Base-by-base conservation (phyloP, 140 eudicot species). In the Senecio squalidus region DNA sequence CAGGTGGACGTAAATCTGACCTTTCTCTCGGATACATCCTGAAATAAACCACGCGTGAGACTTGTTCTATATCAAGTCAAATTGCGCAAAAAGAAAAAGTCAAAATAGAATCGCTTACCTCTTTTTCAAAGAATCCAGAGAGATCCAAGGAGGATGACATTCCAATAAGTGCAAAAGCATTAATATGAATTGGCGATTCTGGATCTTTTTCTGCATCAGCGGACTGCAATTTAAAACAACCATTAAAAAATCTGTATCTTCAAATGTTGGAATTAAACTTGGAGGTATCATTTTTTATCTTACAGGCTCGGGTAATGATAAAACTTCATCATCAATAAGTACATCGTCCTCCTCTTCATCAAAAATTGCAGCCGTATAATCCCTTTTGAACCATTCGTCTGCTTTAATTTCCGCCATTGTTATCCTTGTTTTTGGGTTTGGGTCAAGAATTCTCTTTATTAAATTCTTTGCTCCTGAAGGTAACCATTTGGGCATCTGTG, bases 71-170 rank as follows among this genome's bases (percentile, higher is more conserved):
- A 29, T 53, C 33, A 54, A 38, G 20, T 53, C 44, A 62, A 55
- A 9, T 41, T 43, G 5, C 9, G 15, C 39, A n/a, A 25, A 18
- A 34, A 48, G 27, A 34, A 29, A 6, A 24, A 7, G 20, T 25
- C 10, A 50, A 43, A 22, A 28, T 38, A n/a, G 25, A 34, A 11
- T 29, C 34, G n/a, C n/a, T 73, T 54, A 90, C 98, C 86, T 92
- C 99, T 75, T 88, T 77, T 78, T 92, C 99, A 61, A 92, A 92
- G 84, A 92, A 92, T 17, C 99, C 99, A 30, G 99, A 92, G 62
- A 92, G 95, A 71, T 92, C 99, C 36, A 92, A 81, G 58, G 69
- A 77, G 8, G 99, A 84, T 43, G 96, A 88, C 99, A 92, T 92
- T 50, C 99, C 93, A 69, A 92, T 92, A 57, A 92, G 87, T 76